Conservation (phyloP, 2,329 filamentous ascomycete genomes). For the Fusarium zealandicum region DNA sequence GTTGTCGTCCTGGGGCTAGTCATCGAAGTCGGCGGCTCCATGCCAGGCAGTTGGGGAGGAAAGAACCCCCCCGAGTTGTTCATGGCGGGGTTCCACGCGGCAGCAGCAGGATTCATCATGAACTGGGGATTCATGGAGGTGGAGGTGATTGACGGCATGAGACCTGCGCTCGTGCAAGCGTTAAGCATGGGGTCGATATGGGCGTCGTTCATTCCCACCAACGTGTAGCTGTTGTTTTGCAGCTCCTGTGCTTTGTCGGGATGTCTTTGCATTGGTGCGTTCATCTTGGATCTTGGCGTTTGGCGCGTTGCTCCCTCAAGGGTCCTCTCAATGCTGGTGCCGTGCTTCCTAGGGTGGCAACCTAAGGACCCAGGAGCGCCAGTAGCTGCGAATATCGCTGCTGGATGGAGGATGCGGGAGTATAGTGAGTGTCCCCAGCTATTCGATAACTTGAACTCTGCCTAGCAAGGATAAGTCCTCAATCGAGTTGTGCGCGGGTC, state of each 20-base stretch:
- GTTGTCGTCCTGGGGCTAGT: constrained; percentile 10
- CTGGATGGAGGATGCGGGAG: background rate
- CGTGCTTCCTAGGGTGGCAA: background rate
- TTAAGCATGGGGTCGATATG: constrained; percentile 32
- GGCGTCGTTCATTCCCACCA: constrained; percentile 2
- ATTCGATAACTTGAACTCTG: background rate
- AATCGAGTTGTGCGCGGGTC: constrained; percentile 3
- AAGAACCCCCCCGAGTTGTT: background rate
- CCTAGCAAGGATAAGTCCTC: background rate
- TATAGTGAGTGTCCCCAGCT: no score
- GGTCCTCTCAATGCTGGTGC: background rate
- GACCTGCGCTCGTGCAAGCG: background rate
- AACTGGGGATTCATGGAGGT: constrained; percentile 6
- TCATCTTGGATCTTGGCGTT: constrained; percentile 12
- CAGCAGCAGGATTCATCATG: background rate
- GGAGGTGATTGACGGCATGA: background rate
- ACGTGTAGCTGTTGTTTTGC: background rate
- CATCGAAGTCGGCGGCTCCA: constrained; percentile 1
- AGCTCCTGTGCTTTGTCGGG: background rate
- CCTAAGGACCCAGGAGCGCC: background rate
- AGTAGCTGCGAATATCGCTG: background rate
- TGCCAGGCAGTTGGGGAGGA: background rate
- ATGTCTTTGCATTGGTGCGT: background rate
- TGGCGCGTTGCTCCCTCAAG: background rate
- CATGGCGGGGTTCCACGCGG: constrained; percentile 17